These are phyloP conservation scores for Bryoglossum gracile DNA, from an alignment of 495 filamentous ascomycete species.

Conservation along the genomic window DNA sequence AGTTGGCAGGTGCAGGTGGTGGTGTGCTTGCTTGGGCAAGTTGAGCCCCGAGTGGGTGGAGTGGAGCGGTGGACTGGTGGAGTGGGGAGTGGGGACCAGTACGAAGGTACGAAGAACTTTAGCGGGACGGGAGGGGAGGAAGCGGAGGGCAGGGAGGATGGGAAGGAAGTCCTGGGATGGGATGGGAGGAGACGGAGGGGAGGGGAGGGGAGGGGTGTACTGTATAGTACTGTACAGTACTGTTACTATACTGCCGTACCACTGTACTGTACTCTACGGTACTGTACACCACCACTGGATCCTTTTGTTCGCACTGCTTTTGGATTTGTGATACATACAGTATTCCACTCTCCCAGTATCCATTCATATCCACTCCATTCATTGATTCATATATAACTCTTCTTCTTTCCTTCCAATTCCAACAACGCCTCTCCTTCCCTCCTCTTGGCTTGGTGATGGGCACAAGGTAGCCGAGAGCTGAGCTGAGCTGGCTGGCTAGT, in stretches of 20 bases:
- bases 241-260: not conserved
- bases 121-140: slow-evolving; percentile 6
- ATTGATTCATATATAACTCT: not conserved
- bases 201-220: slow-evolving; percentile 27
- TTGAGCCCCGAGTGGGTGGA: too few relatives aligned
- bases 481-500: too few relatives aligned
- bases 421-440: too few relatives aligned
- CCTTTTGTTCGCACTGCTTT: not conserved
- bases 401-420: not conserved
- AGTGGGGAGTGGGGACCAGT: too few relatives aligned
- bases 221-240: not conserved
- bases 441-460: too few relatives aligned
- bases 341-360: too few relatives aligned
- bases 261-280: not conserved
- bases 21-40: too few relatives aligned
- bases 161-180: slow-evolving; percentile 23
- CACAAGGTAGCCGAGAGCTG: too few relatives aligned
- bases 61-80: too few relatives aligned
- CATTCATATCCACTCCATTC: not conserved
- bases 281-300: not conserved
- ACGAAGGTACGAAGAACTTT: too few relatives aligned
- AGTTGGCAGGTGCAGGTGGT: too few relatives aligned
- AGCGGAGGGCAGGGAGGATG: slow-evolving; percentile 23
- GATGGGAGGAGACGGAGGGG: slow-evolving; percentile 34
- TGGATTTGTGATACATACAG: too few relatives aligned